Conservation (phyloP, 2,329 filamentous ascomycete species). For the Colletotrichum gigasporum region DNA sequence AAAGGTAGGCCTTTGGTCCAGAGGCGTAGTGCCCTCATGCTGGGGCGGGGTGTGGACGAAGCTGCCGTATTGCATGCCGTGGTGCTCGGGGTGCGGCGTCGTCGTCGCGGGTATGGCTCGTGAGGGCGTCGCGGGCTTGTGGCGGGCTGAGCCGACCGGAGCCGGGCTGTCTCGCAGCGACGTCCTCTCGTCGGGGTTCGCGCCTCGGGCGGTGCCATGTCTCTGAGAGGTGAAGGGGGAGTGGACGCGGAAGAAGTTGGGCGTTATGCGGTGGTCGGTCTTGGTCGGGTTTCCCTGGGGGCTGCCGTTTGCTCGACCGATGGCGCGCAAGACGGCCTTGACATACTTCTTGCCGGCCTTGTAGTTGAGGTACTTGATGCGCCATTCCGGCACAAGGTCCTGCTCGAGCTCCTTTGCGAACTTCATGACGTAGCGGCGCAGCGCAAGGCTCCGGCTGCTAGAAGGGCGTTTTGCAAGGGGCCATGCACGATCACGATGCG, state of each 20-base stretch:
- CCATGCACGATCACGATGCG: too few species aligned
- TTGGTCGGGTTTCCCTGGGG: slow-evolving; percentile 4
- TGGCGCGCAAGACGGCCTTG: slow-evolving; percentile 80
- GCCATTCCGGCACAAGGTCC: slow-evolving; percentile 92
- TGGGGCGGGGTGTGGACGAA: slow-evolving; percentile 54
- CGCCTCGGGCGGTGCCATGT: not conserved
- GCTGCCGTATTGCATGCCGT: slow-evolving; percentile 62
- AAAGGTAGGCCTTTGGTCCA: slow-evolving; percentile 44
- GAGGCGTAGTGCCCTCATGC: slow-evolving; percentile 37
- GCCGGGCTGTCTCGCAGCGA: slow-evolving; percentile 39
- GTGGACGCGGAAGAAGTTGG: slow-evolving; percentile 2
- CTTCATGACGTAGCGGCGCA: slow-evolving; percentile 60
- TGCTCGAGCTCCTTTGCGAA: slow-evolving; percentile 84
- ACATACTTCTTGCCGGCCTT: slow-evolving; percentile 95
- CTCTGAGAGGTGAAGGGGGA: slow-evolving; percentile 16
- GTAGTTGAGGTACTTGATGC: slow-evolving; percentile 93
- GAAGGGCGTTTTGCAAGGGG: not conserved
- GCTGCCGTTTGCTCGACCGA: slow-evolving; percentile 61
- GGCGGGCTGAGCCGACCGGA: slow-evolving; percentile 35
- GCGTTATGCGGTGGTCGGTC: slow-evolving; percentile 5
- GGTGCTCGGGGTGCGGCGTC: slow-evolving; percentile 44
- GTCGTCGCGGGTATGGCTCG: slow-evolving; percentile 35
- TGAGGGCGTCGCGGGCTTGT: slow-evolving; percentile 32
- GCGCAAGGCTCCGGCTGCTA: not conserved
- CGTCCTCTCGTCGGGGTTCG: slow-evolving; percentile 33